Evolutionary conservation across 179 eudicot genomes (phyloP).

Genomic region (Corrigiola litoralis): DNA sequence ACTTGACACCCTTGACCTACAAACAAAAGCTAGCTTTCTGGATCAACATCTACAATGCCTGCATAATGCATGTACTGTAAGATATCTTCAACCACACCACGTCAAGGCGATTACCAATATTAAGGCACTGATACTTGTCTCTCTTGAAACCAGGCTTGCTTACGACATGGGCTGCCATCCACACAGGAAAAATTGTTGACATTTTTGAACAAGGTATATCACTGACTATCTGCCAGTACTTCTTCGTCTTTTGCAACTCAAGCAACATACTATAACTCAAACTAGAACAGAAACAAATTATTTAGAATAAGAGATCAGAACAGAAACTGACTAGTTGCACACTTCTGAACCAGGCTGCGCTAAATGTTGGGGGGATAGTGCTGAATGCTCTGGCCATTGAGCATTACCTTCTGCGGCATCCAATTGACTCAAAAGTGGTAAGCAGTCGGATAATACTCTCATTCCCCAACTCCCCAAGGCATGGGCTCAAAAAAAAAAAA

Average conservation of each 20-base stretch:
- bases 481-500: background rate
- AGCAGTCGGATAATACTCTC: constrained; percentile 23
- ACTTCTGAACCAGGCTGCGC: constrained; percentile 54
- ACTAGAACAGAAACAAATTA: background rate
- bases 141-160: constrained; percentile 51
- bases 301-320: background rate
- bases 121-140: constrained; percentile 11
- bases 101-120: background rate
- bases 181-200: constrained; percentile 65
- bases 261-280: constrained; percentile 9
- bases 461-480: background rate
- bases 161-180: constrained; percentile 76
- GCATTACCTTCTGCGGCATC: constrained; percentile 78
- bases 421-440: constrained; percentile 59
- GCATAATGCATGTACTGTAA: constrained; percentile 94
- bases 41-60: constrained; percentile 85
- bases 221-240: background rate
- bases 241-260: constrained; percentile 4
- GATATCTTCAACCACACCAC: constrained; percentile 28
- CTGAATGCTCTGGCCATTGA: constrained; percentile 78
- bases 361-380: constrained; percentile 83
- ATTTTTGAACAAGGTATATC: constrained; percentile 68
- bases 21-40: constrained; percentile 94
- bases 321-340: constrained; percentile 1
- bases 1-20: constrained; percentile 59